Base-by-base conservation (phyloP, 345 rosid species). In the Chamaenerion angustifolium region DNA sequence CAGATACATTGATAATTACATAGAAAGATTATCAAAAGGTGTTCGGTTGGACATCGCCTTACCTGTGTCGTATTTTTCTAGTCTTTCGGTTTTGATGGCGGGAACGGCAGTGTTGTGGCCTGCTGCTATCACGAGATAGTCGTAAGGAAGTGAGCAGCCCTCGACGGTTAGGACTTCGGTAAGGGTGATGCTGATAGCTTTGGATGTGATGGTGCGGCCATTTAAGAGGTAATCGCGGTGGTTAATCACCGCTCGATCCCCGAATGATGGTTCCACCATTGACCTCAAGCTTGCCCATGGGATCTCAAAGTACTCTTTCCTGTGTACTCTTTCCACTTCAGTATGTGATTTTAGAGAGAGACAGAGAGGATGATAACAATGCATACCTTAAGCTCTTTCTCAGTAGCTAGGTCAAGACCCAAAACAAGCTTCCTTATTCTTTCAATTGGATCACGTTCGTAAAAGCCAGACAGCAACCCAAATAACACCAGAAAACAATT, bases 381-480 rank as follows among this genome's bases (percentile, higher is more conserved):
- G 37, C 37, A 31, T 80, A 92, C 95, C 89, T 93, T 93, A 45
- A 93, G 77, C 68, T 88, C 96, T 65, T 88, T 84, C 76, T 93
- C 96, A 16, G 88, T 77, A 25, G 99, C 96, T 61, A 93, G 58
- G 63, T 93, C 96, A 64, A 88, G 92, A 59, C 77, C 43, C 27
- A 79, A 63, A 62, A 93, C 58, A 60, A 88, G 54, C 69, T 93
- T 88, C 53, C 94, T 82, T n/a, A 93, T 60, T 71, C 99, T 77
- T 67, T 88, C 96, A 61, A 88, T 21, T 13, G 96, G 96, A 70
- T 93, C 96, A 45, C 99, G 86, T 71, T 82, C 96, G 95, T 92
- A 71, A 62, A 12, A 57, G 40, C 16, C 12, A 31, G 25, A 6
- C 8, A 14, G 15, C 42, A 31, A 49, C 41, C 14, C 37, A 49